phyloP scores from a whole-genome alignment of 805 yeast species.

The Lipomyces yamanashiensis region DNA sequence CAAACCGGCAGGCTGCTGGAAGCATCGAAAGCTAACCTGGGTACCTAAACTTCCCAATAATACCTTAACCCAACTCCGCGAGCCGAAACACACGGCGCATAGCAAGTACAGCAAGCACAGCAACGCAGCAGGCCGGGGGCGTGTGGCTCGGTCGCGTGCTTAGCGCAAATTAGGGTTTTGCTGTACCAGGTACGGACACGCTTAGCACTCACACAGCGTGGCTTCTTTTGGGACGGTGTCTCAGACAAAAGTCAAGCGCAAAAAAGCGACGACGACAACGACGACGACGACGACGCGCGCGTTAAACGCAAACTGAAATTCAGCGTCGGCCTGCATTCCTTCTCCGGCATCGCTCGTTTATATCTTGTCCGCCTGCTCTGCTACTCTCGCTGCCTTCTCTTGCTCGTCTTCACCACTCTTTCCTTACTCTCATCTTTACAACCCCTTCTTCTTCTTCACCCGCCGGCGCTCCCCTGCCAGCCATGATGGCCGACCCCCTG shows the following conservation, averaged over 20 bases:
- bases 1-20: no score
- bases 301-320: no score
- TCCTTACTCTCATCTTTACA: background rate
- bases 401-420: background rate
- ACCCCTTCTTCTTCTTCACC: background rate
- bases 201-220: no score
- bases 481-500: constrained; percentile 32
- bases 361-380: constrained; percentile 2
- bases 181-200: constrained; percentile 6
- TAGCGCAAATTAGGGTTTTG: background rate
- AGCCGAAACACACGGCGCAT: constrained; percentile 10
- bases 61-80: background rate
- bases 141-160: no score
- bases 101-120: constrained; percentile 20
- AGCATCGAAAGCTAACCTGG: no score
- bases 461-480: constrained; percentile 5
- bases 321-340: constrained; percentile 8
- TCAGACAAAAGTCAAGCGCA: no score
- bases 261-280: no score
- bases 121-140: constrained; percentile 4
- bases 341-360: background rate
- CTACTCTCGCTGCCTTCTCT: background rate
- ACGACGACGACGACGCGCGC: no score
- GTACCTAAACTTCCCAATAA: background rate
- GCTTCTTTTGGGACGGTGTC: no score